Evolutionary conservation across 1,284 basidiomycete species (phyloP).

Genomic region (Papiliotrema fonsecae): DNA sequence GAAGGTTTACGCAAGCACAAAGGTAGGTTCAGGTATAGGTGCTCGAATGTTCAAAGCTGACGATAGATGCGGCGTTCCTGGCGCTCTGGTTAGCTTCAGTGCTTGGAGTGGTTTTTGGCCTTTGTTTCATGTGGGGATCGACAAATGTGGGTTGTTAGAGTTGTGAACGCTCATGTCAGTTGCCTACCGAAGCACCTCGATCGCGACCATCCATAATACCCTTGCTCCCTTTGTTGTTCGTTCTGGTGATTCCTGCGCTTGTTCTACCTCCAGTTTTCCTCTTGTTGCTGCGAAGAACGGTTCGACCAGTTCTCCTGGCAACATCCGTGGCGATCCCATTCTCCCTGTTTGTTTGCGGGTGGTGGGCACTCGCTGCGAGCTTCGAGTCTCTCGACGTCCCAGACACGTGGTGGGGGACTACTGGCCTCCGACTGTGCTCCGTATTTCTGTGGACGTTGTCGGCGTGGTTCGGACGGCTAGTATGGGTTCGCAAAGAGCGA

Average conservation of each 20-base stretch:
- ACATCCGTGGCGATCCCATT: conserved; percentile 76
- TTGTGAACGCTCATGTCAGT: conserved; percentile 2
- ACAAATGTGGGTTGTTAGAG: conserved; percentile 32
- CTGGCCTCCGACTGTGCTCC: conserved; percentile 69
- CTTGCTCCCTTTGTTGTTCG: conserved; percentile 74
- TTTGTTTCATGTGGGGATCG: conserved; percentile 47
- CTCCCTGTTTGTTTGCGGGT: conserved; percentile 70
- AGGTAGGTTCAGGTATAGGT: conserved; percentile 23
- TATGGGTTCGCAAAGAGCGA: conserved; percentile 61
- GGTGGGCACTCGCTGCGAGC: conserved; percentile 84
- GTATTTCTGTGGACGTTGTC: conserved; percentile 68
- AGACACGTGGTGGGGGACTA: conserved; percentile 63
- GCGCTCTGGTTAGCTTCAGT: conserved; percentile 42
- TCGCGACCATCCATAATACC: conserved; percentile 56
- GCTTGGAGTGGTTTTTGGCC: conserved; percentile 36
- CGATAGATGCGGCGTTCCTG: conserved; percentile 41
- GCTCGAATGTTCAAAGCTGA: conserved; percentile 3
- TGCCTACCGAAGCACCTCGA: conserved; percentile 20
- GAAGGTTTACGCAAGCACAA: conserved; percentile 45
- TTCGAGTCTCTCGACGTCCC: conserved; percentile 77
- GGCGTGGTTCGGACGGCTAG: conserved; percentile 63
- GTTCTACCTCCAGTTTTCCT: conserved; percentile 70
- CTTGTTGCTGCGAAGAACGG: conserved; percentile 68
- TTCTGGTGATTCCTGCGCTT: conserved; percentile 69
- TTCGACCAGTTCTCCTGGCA: conserved; percentile 71